Evolutionary conservation across 306 rosid species (phyloP), one percentile per base, ranked within the genome.

Genomic region (Heteromeles arbutifolia): DNA sequence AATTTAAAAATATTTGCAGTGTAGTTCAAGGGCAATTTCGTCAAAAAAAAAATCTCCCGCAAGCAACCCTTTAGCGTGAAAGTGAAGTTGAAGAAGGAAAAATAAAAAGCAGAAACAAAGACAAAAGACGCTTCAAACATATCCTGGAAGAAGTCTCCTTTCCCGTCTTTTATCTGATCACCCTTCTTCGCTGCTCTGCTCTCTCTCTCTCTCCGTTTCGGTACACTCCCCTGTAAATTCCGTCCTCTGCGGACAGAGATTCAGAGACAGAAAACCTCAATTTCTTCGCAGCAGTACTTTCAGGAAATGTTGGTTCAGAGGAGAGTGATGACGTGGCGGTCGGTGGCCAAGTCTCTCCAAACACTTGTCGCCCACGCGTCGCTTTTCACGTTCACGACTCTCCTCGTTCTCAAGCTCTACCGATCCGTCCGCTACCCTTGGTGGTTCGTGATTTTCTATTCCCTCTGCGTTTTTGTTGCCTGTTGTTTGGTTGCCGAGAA

Each of bases 281-380:
- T 72, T 25, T 37, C 50, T 4, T 17, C 31, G 48, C 25, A 28
- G 11, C 28, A 3, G 17, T 34, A 63, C 65, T 15, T 56, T 5
- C 37, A 25, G 68, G 22, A 15, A 81, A 92, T 92, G 91, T 75
- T 88, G 79, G 86, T 82, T 67, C 82, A 76, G 81, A 76, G 91
- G 75, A 88, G 91, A 76, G 82, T 87, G 52, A 86, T 89, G 90
- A 94, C 93, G 72, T 91, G 97, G 98, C 85, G 93, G 68, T 87
- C 93, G 76, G 97, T 89, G 59, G 89, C 80, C 1, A 85, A 85
- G 85, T 84, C 96, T 41, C 73, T 94, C 11, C 89, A 80, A 73
- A 88, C 90, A 65, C 82, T 94, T 39, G 17, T 80, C 3, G 96
- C 97, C 11, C 96, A 92, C 78, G 81, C 82, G 22, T 79, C 90